These are phyloP conservation scores for Heliamphora exappendiculata DNA, from an alignment of 148 eudicot genomes.

Conservation along the genomic window DNA sequence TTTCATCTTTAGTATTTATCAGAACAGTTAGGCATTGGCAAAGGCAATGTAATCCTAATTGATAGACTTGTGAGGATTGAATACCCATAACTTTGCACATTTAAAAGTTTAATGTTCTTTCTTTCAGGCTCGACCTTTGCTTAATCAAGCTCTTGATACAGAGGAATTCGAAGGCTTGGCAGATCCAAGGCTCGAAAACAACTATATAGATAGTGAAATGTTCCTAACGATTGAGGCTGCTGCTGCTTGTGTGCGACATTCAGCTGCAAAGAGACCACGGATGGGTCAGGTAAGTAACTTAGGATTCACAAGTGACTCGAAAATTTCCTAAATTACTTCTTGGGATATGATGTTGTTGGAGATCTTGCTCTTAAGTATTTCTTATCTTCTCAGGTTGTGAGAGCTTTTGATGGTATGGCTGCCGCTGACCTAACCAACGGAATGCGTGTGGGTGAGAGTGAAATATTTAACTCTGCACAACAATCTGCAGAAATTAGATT, in stretches of 20 bases:
- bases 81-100: neutral
- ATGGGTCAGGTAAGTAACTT: conserved; percentile 76
- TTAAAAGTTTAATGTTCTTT: neutral
- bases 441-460: conserved; percentile 79
- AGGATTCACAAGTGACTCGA: neutral
- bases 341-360: neutral
- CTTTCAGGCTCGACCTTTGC: conserved; percentile 94
- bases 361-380: neutral
- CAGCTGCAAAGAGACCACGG: conserved; percentile 63
- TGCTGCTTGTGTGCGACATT: conserved; percentile 88
- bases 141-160: conserved; percentile 52
- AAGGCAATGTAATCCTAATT: neutral
- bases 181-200: conserved; percentile 64
- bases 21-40: neutral
- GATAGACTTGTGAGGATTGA: neutral
- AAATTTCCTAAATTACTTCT: neutral
- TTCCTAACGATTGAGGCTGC: conserved; percentile 71
- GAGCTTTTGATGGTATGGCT: conserved; percentile 56
- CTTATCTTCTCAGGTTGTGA: conserved; percentile 23
- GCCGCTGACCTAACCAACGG: conserved; percentile 69
- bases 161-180: conserved; percentile 46
- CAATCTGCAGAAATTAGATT: conserved; percentile 69
- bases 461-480: conserved; percentile 43
- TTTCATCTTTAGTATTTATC: neutral
- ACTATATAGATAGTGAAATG: conserved; percentile 54